Base-by-base conservation (phyloP, 345 rosid species). In the Trapa bicornis region DNA sequence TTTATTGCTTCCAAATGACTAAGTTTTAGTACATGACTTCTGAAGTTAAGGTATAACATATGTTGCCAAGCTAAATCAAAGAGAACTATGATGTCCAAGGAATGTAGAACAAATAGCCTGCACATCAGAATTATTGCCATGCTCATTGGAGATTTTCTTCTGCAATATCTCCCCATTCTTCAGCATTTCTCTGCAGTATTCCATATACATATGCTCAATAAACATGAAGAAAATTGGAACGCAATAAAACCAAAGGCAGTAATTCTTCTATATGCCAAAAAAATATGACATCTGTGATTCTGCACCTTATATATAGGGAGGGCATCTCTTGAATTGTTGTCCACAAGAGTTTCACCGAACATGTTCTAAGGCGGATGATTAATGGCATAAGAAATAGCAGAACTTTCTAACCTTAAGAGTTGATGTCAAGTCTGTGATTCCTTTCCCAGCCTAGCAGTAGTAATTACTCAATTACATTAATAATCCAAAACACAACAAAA, bases 341-440 rank as follows among this genome's bases (percentile, higher is more conserved):
- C 95, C 67, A 91, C 77, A 65, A 94, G 86, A 72, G 91, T 94
- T 72, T 87, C 97, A 71, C 80, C 96, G 81, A 94, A 85, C 75
- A 94, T 83, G 65, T 77, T 82, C 99, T 91, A 84, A 32, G n/a
- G 45, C 50, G 33, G 35, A 12, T 37, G 58, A 39, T n/a, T 2
- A 37, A 4, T 47, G 4, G 5, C 52, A 3, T 13, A 64, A 39
- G 8, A 0, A 41, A 29, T 6, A 36, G 45, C 37, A 58, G 38
- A 12, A 11, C 36, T 8, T 42, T 22, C 3, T 65, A 48, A 94
- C 96, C 99, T 91, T 84, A 68, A 94, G 87, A 78, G 92, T 70
- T 71, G 91, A 71, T 75, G 84, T 87, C 71, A 94, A 80, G 67
- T 94, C 96, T 0, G 97, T 91, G 65, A 91, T 77, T 58, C 97